These are phyloP conservation scores for Withania somnifera DNA, from an alignment of 305 asterid genomes.

Conservation along the genomic window DNA sequence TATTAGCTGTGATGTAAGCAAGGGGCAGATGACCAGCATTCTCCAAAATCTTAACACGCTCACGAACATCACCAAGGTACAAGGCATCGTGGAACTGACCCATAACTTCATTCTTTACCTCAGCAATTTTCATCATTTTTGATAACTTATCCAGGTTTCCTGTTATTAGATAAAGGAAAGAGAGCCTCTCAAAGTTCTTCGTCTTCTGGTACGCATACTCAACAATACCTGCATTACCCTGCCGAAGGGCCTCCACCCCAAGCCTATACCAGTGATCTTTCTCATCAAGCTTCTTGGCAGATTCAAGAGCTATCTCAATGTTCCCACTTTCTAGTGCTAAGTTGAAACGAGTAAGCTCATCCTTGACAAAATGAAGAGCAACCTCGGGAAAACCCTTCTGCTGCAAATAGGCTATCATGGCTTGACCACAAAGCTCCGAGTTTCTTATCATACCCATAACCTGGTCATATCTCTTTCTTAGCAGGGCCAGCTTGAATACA, in stretches of 20 bases:
- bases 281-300: conserved; percentile 66
- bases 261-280: conserved; percentile 80
- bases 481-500: conserved; percentile 46
- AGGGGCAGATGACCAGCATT: conserved; percentile 71
- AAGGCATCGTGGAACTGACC: conserved; percentile 82
- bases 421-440: conserved; percentile 67
- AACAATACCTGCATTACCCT: conserved; percentile 76
- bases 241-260: conserved; percentile 85
- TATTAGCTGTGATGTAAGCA: conserved; percentile 59
- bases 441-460: conserved; percentile 55
- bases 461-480: conserved; percentile 51
- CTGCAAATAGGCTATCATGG: conserved; percentile 64
- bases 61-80: conserved; percentile 69
- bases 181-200: conserved; percentile 66
- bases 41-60: conserved; percentile 69
- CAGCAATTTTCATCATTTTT: conserved; percentile 91
- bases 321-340: conserved; percentile 64
- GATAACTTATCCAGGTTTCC: conserved; percentile 69
- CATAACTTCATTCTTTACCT: conserved; percentile 74
- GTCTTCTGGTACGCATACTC: conserved; percentile 83
- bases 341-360: conserved; percentile 57
- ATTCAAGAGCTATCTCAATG: conserved; percentile 61
- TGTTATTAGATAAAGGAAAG: conserved; percentile 64
- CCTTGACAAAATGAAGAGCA: conserved; percentile 71
- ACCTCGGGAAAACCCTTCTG: conserved; percentile 80